Base-by-base conservation (phyloP, 164 flowering plant species). In the Cinnamomum chago region DNA sequence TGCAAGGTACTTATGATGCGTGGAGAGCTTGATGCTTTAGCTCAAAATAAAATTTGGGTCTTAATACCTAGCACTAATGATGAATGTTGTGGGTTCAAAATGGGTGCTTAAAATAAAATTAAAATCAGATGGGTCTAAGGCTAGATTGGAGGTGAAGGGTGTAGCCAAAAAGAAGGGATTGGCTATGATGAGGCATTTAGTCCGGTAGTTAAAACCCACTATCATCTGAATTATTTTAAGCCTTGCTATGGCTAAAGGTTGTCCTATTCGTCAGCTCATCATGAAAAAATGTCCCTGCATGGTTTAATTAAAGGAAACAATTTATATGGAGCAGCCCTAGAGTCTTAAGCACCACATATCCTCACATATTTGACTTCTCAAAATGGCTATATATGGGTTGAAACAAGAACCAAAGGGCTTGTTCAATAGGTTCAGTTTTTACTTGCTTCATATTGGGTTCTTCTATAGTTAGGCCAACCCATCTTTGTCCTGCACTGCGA, bases 301-400 rank as follows among this genome's bases (percentile, higher is more conserved):
- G 33, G 68, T 14, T 24, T 9, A 5, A 10, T 30, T 65, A 10
- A 2, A 65, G 10, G 33, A 24, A 10, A 13, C 0, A 9, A 3
- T 35, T 30, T 67, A 30, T 67, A 67, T 67, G 52, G n/a, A 67
- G n/a, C 22, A 67, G n/a, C 70, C 70, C n/a, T 12, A 10, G 51
- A 7, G 18, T 67, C 2, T 9, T 7, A 1, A 50, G 35, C 27
- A 2, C n/a, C 17, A 7, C 1, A 3, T 4, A 20, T 17, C 50
- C 70, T 3, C 33, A 0, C 70, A 67, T 33, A 50, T 67, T 67
- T 35, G 70, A 17, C 51, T 15, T 15, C 35, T 67, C 22, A 12
- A 67, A 7, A 30, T 15, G 7, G 15, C n/a, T 27, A 5, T 20
- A 15, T 67, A 35, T 67, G 70, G 70, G 2, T n/a, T 67, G 5